Conservation (phyloP, 768 basidiomycete genomes). For the Russula griseocarnosa region DNA sequence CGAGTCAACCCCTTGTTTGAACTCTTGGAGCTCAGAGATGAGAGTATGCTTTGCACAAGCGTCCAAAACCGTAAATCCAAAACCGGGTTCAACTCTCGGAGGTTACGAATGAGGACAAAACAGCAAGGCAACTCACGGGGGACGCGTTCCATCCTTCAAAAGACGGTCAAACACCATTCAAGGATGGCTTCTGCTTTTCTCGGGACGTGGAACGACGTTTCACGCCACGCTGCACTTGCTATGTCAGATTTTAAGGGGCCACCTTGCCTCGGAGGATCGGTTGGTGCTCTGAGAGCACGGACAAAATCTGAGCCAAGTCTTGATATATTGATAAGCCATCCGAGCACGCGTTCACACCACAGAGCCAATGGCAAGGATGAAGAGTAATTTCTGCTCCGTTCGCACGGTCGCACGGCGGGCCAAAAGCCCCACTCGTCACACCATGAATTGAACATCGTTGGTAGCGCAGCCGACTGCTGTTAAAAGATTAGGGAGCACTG, state of each 20-base stretch:
- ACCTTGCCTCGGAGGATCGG: slow-evolving; percentile 60
- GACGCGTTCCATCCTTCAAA: slow-evolving; percentile 53
- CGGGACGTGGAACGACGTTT: slow-evolving; percentile 55
- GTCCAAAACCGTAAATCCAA: slow-evolving; percentile 61
- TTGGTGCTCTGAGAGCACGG: slow-evolving; percentile 63
- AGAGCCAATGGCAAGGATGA: neutral
- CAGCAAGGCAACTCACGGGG: slow-evolving; percentile 39
- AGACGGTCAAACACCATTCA: slow-evolving; percentile 73
- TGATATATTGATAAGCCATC: slow-evolving; percentile 25
- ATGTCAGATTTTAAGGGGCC: slow-evolving; percentile 67
- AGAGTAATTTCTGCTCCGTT: too few relatives aligned
- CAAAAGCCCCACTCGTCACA: neutral
- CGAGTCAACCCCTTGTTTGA: slow-evolving; percentile 29
- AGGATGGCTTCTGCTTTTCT: slow-evolving; percentile 71
- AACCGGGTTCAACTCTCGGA: slow-evolving; percentile 45
- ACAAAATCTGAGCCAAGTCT: slow-evolving; percentile 66
- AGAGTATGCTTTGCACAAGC: slow-evolving; percentile 45
- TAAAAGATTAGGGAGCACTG: neutral
- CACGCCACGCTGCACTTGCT: slow-evolving; percentile 60
- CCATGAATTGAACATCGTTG: neutral
- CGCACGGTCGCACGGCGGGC: neutral
- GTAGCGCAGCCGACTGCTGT: neutral
- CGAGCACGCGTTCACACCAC: neutral
- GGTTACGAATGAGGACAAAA: slow-evolving; percentile 13
- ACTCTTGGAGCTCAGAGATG: slow-evolving; percentile 11